phyloP scores from a whole-genome alignment of 305 asterid genomes.

The Rubia peregrina region DNA sequence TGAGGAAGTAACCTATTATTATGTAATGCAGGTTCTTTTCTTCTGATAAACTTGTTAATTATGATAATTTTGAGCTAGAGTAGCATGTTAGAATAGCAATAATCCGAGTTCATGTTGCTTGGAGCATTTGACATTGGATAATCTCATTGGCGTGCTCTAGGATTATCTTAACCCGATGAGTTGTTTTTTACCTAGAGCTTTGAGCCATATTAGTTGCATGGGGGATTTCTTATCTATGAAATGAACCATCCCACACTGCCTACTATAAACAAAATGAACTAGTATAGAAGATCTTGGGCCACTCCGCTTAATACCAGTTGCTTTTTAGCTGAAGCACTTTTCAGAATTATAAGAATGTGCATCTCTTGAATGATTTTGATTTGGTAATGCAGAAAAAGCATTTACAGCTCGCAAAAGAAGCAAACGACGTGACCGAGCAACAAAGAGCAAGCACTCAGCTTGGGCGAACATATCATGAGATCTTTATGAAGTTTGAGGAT shows the following conservation, averaged over 20 bases:
- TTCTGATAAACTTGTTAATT: not conserved
- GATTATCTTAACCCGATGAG: not conserved
- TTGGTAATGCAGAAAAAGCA: constrained; percentile 67
- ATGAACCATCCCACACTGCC: not conserved
- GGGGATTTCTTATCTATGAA: not conserved
- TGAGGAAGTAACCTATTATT: not conserved
- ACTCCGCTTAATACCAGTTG: not conserved
- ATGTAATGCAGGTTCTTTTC: not conserved
- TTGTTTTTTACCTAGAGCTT: not conserved
- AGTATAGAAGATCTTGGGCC: not conserved
- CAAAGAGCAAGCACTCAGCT: constrained; percentile 98
- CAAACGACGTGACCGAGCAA: constrained; percentile 72
- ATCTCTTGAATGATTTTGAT: not conserved
- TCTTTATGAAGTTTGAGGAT: constrained; percentile 68
- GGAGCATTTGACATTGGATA: not conserved
- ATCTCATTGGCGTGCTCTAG: not conserved
- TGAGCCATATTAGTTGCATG: not conserved
- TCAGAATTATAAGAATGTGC: not conserved
- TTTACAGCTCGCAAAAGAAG: constrained; percentile 72
- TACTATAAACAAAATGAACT: not conserved
- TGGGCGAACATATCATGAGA: constrained; percentile 92
- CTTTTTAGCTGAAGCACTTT: not conserved
- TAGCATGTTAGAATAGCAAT: not conserved
- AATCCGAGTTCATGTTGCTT: not conserved
- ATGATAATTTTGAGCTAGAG: not conserved